Evolutionary conservation across 768 basidiomycete genomes (phyloP), one percentile per base, ranked within the genome.

Genomic region (Clathrus columnatus): DNA sequence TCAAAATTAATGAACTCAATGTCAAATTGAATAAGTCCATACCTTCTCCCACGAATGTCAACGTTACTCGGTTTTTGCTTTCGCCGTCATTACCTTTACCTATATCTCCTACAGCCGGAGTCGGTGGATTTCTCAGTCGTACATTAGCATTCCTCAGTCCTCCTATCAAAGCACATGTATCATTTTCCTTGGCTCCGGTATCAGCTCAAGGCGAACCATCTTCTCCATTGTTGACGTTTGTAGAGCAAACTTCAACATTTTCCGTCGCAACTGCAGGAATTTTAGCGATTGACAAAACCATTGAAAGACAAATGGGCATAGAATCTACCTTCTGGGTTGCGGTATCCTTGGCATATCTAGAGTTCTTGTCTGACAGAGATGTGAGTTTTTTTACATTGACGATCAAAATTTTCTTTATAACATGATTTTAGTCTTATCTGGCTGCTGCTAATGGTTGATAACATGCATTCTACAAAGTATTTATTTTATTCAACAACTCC

Each of bases 241-340:
- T 82, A 54, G 88, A 91, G 64, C 80, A 71, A 30, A 90, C 88
- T 2, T 84, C 87, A 0, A 67, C 85, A 4, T 72, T 83, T 56
- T 80, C 79, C 0, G 73, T 83, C 2, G 79, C 81, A 0, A 68
- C 78, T 6, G 80, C 76, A 0, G 87, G 88, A 4, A 51, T 81
- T 29, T 68, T 91, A 36, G 85, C 85, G 64, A 67, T 91, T 32
- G 78, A 88, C 32, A 67, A 71, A 50, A 68, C 71, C 4, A 77
- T 84, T 57, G 80, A 81, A 51, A 67, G 70, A 17, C 67, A 74
- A 27, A 63, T 88, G 21, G 89, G 87, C 14, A 79, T 91, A 26
- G 85, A 88, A 48, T 77, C 78, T 24, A 82, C 82, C 51, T 91
- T 91, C 64, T 91, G 87, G 83, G 74, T 91, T 45, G 79, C 85